Base-by-base conservation (phyloP, 1,284 basidiomycete genomes). In the Bondarzewia mesenterica region DNA sequence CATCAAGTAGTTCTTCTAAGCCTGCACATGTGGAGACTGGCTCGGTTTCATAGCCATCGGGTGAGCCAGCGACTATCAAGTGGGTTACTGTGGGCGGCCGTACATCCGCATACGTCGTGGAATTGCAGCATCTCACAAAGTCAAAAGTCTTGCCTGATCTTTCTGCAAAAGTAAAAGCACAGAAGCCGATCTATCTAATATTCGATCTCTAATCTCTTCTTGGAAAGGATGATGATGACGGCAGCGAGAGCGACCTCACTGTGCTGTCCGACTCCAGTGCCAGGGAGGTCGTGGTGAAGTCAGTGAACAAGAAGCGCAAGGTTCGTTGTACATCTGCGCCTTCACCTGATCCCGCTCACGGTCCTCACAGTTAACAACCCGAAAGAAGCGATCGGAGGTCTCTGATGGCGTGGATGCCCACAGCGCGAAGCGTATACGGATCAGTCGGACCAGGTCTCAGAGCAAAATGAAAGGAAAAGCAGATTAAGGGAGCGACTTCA, bases 71-170 rank as follows among this genome's bases (percentile, higher is more conserved):
- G 0, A 85, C 82, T 2, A 81, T 93, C 52, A 80, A 78, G 53
- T 92, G 83, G 74, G 62, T 89, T 46, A 89, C 84, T 1, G 85
- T 93, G 7, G 87, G 85, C 4, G 89, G 90, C 1, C 71, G 89
- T 14, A 92, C 90, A 1, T 86, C 85, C 1, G 89, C 88, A 3
- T 82, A 80, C 52, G 80, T 90, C 2, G 62, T 65, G 7, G 78
- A 88, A 60, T 68, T 91, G 2, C 89, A 90, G 58, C 69, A 67
- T 42, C 63, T 74, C 47, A 63, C 66, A 1, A 55, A 39, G 45
- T 37, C 5, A 20, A 26, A 12, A 29, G 20, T 4, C 20, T 5
- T 4, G 25, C 7, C 23, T 29, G 22, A 43, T 2, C 22, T 18
- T 7, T 26, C 36, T 42, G 32, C 12, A 44, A 7, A 16, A n/a